Evolutionary conservation across 2,329 filamentous ascomycete species (phyloP).

Genomic region (Penicillium sp.): DNA sequence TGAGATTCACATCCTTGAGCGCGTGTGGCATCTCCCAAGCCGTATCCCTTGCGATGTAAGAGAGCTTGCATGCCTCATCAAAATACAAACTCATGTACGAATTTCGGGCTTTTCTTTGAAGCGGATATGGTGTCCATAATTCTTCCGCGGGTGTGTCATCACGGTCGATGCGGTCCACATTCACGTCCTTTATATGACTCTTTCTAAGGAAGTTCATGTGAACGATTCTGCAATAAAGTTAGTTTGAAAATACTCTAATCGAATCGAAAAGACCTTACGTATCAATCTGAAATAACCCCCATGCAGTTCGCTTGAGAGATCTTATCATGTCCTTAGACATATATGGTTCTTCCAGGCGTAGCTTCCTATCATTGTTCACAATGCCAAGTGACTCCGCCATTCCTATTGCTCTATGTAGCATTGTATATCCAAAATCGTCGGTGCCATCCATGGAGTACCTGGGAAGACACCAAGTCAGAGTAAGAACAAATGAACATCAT

Average conservation of each 20-base stretch:
- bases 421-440: constrained; percentile 31
- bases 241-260: too few relatives aligned
- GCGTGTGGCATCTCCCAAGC: constrained; percentile 36
- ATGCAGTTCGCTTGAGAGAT: constrained; percentile 37
- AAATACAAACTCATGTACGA: constrained; percentile 38
- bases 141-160: constrained; percentile 20
- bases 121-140: constrained; percentile 39
- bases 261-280: constrained; percentile 32
- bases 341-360: background rate
- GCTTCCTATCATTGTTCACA: constrained; percentile 18
- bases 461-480: too few relatives aligned
- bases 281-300: constrained; percentile 45
- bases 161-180: constrained; percentile 25
- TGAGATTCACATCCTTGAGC: constrained; percentile 21
- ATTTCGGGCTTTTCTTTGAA: constrained; percentile 30
- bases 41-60: constrained; percentile 40
- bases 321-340: constrained; percentile 34
- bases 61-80: constrained; percentile 38
- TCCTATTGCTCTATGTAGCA: constrained; percentile 31
- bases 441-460: too few relatives aligned
- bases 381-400: constrained; percentile 30
- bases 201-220: constrained; percentile 41
- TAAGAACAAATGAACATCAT: too few relatives aligned
- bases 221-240: constrained; percentile 35
- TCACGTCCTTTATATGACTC: constrained; percentile 38